Base-by-base conservation (phyloP, 495 filamentous ascomycete species). In the Astrocystis sublimbata region DNA sequence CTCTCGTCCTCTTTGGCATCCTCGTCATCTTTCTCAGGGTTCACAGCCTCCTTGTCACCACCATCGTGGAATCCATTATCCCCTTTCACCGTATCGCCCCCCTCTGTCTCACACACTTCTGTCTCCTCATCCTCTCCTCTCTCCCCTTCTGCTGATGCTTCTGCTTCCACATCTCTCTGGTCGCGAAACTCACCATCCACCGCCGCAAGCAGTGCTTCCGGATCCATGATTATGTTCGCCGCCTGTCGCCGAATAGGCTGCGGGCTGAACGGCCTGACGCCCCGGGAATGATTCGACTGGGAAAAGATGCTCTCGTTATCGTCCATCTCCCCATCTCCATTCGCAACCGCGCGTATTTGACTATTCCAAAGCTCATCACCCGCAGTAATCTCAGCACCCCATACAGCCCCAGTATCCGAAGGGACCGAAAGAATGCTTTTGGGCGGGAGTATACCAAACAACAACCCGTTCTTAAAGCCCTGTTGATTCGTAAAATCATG, bases 381-480 rank as follows among this genome's bases (percentile, higher is more conserved):
- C n/a, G n/a, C n/a, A n/a, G n/a, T n/a, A n/a, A n/a, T n/a, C n/a
- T n/a, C n/a, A n/a, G n/a, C n/a, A n/a, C 57, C 59, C 3, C 71
- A 41, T n/a, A 70, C 70, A 4, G 36, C 23, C n/a, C 58, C 63
- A 3, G 60, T 60, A 41, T 75, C 76, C 12, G 68, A 64, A 4
- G 75, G 49, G 62, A 79, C 79, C 38, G 80, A 76, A 1, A 86
- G 73, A 56, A 86, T 86, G 66, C 77, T 81, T 65, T 81, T 80
- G 17, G 81, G 77, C 52, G 82, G 82, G 42, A 86, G 67, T 70
- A 86, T 85, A 67, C 78, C 81, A 74, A 86, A 86, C 67, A 86
- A n/a, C n/a, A n/a, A n/a, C n/a, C n/a, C n/a, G n/a, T n/a, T n/a
- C n/a, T n/a, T n/a, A n/a, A n/a, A n/a, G n/a, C n/a, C n/a, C n/a